phyloP scores from a whole-genome alignment of 2,329 filamentous ascomycete species.

The Diplodia mutila region DNA sequence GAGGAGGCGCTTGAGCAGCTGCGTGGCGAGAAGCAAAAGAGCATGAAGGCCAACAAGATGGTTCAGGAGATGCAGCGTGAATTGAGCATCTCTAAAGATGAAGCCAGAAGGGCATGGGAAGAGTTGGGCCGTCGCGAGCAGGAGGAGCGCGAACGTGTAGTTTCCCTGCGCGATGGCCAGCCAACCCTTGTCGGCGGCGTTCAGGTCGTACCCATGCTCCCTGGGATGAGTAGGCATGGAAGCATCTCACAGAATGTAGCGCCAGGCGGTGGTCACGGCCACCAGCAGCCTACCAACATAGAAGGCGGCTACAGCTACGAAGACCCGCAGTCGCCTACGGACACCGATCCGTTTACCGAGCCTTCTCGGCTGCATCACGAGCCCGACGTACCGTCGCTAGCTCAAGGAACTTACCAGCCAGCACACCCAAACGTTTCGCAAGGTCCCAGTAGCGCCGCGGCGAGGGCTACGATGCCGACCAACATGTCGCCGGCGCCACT shows the following conservation, averaged over 20 bases:
- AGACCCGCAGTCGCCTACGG: constrained; percentile 56
- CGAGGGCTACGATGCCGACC: neutral
- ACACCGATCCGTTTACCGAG: constrained; percentile 67
- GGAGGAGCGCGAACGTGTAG: constrained; percentile 84
- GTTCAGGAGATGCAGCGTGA: constrained; percentile 92
- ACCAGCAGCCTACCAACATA: constrained; percentile 32
- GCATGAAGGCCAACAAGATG: constrained; percentile 71
- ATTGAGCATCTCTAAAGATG: constrained; percentile 91
- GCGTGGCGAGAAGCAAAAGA: constrained; percentile 70
- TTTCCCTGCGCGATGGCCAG: constrained; percentile 82
- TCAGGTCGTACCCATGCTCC: constrained; percentile 91
- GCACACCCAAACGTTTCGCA: constrained; percentile 34
- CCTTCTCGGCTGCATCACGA: constrained; percentile 33
- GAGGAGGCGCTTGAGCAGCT: constrained; percentile 69
- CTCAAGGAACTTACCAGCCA: constrained; percentile 34
- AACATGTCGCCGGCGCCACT: constrained; percentile 19
- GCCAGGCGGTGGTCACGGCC: constrained; percentile 14
- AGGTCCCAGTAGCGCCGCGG: constrained; percentile 3
- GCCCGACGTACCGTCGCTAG: constrained; percentile 38
- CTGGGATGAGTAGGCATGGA: constrained; percentile 63
- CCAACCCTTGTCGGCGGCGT: constrained; percentile 90
- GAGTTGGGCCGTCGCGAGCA: constrained; percentile 92
- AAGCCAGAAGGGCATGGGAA: constrained; percentile 94
- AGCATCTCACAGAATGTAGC: constrained; percentile 49
- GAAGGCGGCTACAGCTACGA: constrained; percentile 54